phyloP scores from a whole-genome alignment of 2,329 filamentous ascomycete genomes.

The Fusarium sp. region DNA sequence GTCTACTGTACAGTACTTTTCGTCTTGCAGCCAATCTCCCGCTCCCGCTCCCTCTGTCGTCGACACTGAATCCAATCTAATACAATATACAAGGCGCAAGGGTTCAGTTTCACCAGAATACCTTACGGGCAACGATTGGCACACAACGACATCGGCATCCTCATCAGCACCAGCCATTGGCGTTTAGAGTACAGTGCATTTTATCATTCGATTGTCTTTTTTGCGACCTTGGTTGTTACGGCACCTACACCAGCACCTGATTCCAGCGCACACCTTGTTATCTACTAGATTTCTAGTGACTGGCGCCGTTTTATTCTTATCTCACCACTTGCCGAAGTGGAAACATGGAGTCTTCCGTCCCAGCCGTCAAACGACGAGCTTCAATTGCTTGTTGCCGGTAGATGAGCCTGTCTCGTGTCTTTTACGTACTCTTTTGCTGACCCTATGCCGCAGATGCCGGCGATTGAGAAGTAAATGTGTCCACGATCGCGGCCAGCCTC shows the following conservation, averaged over 20 bases:
- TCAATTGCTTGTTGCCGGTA: conserved; percentile 64
- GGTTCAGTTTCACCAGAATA: conserved; percentile 15
- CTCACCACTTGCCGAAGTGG: conserved; percentile 10
- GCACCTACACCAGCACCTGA: neutral
- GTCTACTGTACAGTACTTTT: neutral
- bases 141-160: neutral
- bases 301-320: neutral
- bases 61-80: conserved; percentile 16
- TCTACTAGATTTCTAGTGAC: neutral
- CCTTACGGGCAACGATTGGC: neutral
- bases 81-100: conserved; percentile 11
- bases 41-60: conserved; percentile 13
- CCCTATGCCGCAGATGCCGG: conserved; percentile 55
- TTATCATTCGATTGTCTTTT: neutral
- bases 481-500: conserved; percentile 58
- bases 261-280: neutral
- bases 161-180: neutral
- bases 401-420: conserved; percentile 23
- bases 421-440: neutral
- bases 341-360: conserved; percentile 14
- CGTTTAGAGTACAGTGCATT: neutral
- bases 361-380: conserved; percentile 58
- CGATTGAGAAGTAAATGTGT: conserved; percentile 66
- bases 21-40: neutral
- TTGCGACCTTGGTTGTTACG: neutral